phyloP scores from a whole-genome alignment of 1,284 basidiomycete species.

The Gastroboletus turbinatus region DNA sequence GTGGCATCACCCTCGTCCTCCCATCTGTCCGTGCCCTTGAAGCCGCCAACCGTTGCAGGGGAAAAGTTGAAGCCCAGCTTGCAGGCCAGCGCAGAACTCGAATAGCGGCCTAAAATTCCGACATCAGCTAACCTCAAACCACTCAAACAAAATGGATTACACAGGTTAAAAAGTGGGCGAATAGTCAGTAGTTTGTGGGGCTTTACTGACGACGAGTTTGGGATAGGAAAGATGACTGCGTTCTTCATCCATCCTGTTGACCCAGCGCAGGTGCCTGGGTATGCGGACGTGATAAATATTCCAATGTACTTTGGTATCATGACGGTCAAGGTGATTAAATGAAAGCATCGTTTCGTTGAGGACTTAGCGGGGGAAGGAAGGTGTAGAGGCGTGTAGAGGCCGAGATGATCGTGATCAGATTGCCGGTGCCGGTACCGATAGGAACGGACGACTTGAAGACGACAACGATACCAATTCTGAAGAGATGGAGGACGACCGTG shows the following conservation, averaged over 20 bases:
- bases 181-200: no score
- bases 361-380: not conserved
- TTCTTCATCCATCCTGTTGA: no score
- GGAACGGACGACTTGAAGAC: not conserved
- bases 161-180: no score
- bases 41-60: slow-evolving; percentile 31
- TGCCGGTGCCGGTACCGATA: not conserved
- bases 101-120: slow-evolving; percentile 4
- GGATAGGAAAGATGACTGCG: no score
- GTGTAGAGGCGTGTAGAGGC: not conserved
- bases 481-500: not conserved
- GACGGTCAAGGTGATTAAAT: slow-evolving; percentile 10
- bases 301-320: no score
- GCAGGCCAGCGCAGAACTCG: slow-evolving; percentile 17
- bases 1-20: slow-evolving; percentile 43
- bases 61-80: slow-evolving; percentile 14
- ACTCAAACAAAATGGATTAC: no score
- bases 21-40: slow-evolving; percentile 40
- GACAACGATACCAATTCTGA: not conserved
- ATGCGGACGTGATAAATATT: no score
- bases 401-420: not conserved
- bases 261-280: no score
- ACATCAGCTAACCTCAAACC: no score
- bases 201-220: no score
- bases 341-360: no score